phyloP scores from a whole-genome alignment of 164 flowering plant genomes.

The Magnolia changhungtana region DNA sequence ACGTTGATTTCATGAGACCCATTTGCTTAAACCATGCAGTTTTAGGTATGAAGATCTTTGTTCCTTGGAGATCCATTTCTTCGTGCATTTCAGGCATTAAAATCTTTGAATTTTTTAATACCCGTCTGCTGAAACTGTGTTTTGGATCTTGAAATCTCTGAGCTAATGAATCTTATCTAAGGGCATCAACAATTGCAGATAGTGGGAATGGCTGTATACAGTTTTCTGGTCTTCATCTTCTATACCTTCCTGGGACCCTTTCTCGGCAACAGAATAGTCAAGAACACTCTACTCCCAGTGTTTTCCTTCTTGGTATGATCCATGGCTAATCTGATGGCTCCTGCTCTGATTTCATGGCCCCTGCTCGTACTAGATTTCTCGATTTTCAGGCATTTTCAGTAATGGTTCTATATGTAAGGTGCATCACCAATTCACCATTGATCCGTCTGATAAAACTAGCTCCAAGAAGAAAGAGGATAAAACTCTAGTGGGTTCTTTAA shows the following conservation, averaged over 20 bases:
- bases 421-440: conserved; percentile 76
- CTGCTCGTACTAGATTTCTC: conserved; percentile 6
- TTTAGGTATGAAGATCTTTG: not conserved
- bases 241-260: conserved; percentile 77
- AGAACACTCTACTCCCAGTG: conserved; percentile 54
- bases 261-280: conserved; percentile 69
- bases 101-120: not conserved
- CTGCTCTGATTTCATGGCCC: not conserved
- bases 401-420: conserved; percentile 66
- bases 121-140: not conserved
- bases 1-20: not conserved
- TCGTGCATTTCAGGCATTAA: not conserved
- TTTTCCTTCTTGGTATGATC: conserved; percentile 65
- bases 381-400: conserved; percentile 63
- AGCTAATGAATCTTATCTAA: not conserved
- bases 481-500: conserved; percentile 32
- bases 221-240: conserved; percentile 63
- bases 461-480: conserved; percentile 43
- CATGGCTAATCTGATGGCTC: too few relatives aligned
- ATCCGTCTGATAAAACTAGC: conserved; percentile 78
- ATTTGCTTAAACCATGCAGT: not conserved
- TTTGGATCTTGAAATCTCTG: not conserved
- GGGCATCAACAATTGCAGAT: conserved; percentile 44
- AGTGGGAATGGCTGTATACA: conserved; percentile 67
- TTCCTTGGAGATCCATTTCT: not conserved